Percentiles rank a stretch among this genome's conserved stretches.
Evolutionary conservation across 164 flowering plant genomes (phyloP).

Genomic region (Vitis amurensis): DNA sequence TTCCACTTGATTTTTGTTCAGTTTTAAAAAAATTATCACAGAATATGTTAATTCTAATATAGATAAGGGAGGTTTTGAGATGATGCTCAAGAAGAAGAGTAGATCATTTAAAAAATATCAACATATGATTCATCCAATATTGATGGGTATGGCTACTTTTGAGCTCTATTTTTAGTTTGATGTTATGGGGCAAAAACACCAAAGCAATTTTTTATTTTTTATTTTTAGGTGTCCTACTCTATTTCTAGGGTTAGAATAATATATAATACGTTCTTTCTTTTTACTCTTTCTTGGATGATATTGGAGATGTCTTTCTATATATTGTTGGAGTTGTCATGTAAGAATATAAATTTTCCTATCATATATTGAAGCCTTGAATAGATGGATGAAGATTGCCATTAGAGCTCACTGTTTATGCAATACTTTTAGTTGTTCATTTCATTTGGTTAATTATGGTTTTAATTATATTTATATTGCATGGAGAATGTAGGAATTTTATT

Average conservation of each 20-base stretch:
- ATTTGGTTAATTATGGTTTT: too few relatives aligned
- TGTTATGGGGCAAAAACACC: slow-evolving; percentile 33
- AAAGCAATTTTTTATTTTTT: slow-evolving; percentile 25
- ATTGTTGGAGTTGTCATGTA: too few relatives aligned
- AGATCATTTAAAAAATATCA: slow-evolving; percentile 71
- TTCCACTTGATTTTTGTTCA: neutral
- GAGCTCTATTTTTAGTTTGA: slow-evolving; percentile 36
- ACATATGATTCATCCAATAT: slow-evolving; percentile 35
- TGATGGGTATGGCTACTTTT: slow-evolving; percentile 34
- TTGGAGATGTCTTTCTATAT: too few relatives aligned
- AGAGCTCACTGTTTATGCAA: too few relatives aligned
- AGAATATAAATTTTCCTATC: too few relatives aligned
- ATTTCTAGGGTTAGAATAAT: slow-evolving; percentile 56
- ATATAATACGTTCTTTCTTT: slow-evolving; percentile 3
- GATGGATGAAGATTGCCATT: too few relatives aligned
- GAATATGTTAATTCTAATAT: slow-evolving; percentile 9
- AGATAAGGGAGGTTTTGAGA: slow-evolving; percentile 25
- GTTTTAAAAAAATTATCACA: neutral
- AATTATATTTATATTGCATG: too few relatives aligned
- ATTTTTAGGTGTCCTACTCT: slow-evolving; percentile 64
- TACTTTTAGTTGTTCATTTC: too few relatives aligned
- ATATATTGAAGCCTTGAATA: too few relatives aligned
- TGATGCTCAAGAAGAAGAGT: slow-evolving; percentile 76
- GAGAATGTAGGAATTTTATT: too few relatives aligned
- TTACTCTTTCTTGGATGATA: too few relatives aligned